These are phyloP conservation scores for Fusarium avenaceum DNA, from an alignment of 2,329 filamentous ascomycete species.

Conservation along the genomic window DNA sequence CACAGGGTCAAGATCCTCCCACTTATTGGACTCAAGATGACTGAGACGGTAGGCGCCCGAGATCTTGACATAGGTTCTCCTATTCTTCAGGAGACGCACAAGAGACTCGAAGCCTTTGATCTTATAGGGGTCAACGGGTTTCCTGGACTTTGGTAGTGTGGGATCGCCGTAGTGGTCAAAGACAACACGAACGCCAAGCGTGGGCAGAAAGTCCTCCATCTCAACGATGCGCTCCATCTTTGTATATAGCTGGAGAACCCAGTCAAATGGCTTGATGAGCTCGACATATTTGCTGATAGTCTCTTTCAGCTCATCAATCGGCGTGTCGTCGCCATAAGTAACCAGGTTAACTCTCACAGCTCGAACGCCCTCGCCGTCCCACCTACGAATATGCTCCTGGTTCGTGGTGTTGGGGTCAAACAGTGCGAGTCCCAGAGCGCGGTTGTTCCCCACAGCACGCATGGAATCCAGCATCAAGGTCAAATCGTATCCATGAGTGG, in stretches of 20 bases:
- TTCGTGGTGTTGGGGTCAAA: not conserved
- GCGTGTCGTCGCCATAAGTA: not conserved
- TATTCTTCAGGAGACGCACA: too few relatives aligned
- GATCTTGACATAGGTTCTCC: too few relatives aligned
- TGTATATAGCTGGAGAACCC: not conserved
- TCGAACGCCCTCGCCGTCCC: not conserved
- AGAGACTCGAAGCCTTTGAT: not conserved
- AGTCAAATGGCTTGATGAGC: constrained; percentile 2
- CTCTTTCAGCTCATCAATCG: not conserved
- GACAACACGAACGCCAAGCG: not conserved
- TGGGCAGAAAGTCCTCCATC: not conserved
- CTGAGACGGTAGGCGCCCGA: too few relatives aligned
- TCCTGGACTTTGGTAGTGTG: not conserved
- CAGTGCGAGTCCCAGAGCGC: not conserved
- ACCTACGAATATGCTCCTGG: not conserved
- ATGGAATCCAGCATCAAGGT: constrained; percentile 2
- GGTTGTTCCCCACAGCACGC: constrained; percentile 3
- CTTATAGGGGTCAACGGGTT: not conserved
- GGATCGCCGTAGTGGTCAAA: constrained; percentile 8
- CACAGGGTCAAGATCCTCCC: too few relatives aligned
- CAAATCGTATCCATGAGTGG: constrained; percentile 4
- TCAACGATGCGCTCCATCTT: constrained; percentile 5
- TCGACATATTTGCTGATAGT: not conserved
- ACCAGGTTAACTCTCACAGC: constrained; percentile 2
- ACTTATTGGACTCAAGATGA: too few relatives aligned